Percentiles rank a stretch among this genome's conserved stretches.
phyloP scores from a whole-genome alignment of 768 basidiomycete species.

The Leccinellum rugosiceps region DNA sequence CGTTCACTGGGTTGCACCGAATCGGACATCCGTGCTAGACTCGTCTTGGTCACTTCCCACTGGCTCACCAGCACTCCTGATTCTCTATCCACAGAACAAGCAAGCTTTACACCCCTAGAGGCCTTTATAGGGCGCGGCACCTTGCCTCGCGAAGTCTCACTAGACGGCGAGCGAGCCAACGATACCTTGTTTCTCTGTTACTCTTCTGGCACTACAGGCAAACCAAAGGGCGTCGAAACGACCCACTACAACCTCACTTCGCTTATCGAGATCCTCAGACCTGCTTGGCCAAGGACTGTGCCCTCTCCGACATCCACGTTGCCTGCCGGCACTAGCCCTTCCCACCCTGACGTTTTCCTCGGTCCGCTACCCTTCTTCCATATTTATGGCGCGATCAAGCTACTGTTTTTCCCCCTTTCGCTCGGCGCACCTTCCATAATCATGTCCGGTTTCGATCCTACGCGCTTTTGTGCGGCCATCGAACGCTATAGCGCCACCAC shows the following conservation, averaged over 20 bases:
- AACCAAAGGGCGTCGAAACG: constrained; percentile 71
- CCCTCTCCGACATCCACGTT: constrained; percentile 10
- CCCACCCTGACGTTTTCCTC: constrained; percentile 46
- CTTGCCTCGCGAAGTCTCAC: constrained; percentile 51
- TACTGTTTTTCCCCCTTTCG: constrained; percentile 57
- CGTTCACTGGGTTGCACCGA: constrained; percentile 44
- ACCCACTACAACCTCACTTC: constrained; percentile 68
- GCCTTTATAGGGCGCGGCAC: constrained; percentile 51
- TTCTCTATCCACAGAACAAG: constrained; percentile 31
- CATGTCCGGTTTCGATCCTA: constrained; percentile 70
- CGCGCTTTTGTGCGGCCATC: constrained; percentile 60
- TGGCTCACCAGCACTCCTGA: constrained; percentile 41
- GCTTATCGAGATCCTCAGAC: constrained; percentile 48
- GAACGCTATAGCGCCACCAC: constrained; percentile 60
- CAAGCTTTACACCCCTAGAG: constrained; percentile 39
- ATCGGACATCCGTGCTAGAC: constrained; percentile 46
- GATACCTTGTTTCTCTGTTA: constrained; percentile 70
- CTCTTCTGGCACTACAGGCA: constrained; percentile 68
- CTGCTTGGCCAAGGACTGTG: constrained; percentile 37
- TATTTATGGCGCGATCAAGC: constrained; percentile 56
- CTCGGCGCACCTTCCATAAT: constrained; percentile 52
- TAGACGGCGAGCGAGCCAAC: constrained; percentile 48
- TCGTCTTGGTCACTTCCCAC: constrained; percentile 52
- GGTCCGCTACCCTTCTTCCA: constrained; percentile 64
- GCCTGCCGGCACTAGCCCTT: background rate